These are phyloP conservation scores for Phytophthora lateralis DNA, from an alignment of 352 stramenopile species.

Conservation along the genomic window DNA sequence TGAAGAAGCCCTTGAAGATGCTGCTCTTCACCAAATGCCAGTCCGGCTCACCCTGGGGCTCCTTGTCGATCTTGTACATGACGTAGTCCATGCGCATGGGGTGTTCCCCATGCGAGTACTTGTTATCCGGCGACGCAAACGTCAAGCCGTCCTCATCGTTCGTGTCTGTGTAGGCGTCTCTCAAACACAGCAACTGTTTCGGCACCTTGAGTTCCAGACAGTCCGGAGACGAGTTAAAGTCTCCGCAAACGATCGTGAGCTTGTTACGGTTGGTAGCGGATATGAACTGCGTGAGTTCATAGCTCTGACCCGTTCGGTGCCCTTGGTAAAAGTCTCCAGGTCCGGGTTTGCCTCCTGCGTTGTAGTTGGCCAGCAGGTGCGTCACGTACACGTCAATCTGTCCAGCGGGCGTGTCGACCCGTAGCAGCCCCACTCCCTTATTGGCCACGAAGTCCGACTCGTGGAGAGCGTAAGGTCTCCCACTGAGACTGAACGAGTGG, in stretches of 20 bases:
- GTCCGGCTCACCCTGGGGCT: conserved; percentile 8
- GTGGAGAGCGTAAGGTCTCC: conserved; percentile 78
- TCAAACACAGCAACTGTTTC: conserved; percentile 50
- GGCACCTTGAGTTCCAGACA: conserved; percentile 72
- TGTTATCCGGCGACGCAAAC: conserved; percentile 81
- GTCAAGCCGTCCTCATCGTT: conserved; percentile 69
- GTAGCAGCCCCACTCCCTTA: conserved; percentile 73
- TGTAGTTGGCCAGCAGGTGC: conserved; percentile 84
- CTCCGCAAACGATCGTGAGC: conserved; percentile 70
- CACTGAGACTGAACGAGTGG: conserved; percentile 79
- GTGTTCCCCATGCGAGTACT: conserved; percentile 79
- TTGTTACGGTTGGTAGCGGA: conserved; percentile 55
- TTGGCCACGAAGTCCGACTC: conserved; percentile 85
- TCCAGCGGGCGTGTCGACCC: conserved; percentile 60
- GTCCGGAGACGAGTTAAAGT: conserved; percentile 85
- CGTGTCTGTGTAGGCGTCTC: conserved; percentile 77
- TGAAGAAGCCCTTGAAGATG: conserved; percentile 84
- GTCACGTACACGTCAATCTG: conserved; percentile 82
- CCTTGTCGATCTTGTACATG: conserved; percentile 62
- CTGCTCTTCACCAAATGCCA: conserved; percentile 69
- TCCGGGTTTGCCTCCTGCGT: conserved; percentile 64
- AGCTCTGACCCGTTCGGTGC: conserved; percentile 70
- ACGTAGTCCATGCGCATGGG: conserved; percentile 89
- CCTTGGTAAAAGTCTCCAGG: conserved; percentile 69
- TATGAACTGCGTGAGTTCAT: conserved; percentile 81